Conservation (phyloP, 768 basidiomycete genomes). For the Leccinellum rugosiceps region DNA sequence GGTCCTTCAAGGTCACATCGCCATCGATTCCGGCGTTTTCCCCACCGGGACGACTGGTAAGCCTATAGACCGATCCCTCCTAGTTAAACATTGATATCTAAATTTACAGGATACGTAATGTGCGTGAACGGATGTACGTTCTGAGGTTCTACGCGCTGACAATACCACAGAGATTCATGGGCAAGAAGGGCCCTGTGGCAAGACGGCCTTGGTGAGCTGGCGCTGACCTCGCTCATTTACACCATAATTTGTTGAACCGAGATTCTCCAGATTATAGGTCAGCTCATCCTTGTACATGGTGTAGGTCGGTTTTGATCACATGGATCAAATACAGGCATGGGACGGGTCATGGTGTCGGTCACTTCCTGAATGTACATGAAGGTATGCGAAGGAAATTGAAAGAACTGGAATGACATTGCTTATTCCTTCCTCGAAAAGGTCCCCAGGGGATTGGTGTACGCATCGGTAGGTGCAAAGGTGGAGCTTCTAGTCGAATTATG, state of each 20-base stretch:
- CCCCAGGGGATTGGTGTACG: constrained; percentile 53
- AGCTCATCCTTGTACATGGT: neutral
- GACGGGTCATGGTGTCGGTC: constrained; percentile 93
- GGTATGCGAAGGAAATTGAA: constrained; percentile 24
- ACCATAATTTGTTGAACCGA: neutral
- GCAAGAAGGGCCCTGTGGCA: constrained; percentile 80
- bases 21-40: constrained; percentile 82
- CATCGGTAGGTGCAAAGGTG: constrained; percentile 26
- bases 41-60: constrained; percentile 76
- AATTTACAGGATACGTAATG: constrained; percentile 50
- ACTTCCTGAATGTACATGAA: constrained; percentile 94
- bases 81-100: neutral
- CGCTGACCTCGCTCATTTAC: neutral
- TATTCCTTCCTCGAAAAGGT: constrained; percentile 33
- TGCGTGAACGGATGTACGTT: constrained; percentile 25
- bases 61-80: constrained; percentile 3
- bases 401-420: neutral
- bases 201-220: constrained; percentile 72
- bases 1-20: constrained; percentile 88
- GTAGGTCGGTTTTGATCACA: neutral
- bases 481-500: neutral
- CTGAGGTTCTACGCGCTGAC: neutral
- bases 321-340: constrained; percentile 57
- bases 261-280: constrained; percentile 53
- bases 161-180: constrained; percentile 61